phyloP scores from a whole-genome alignment of 2,329 filamentous ascomycete genomes.

The Pyrenochaeta sp. region DNA sequence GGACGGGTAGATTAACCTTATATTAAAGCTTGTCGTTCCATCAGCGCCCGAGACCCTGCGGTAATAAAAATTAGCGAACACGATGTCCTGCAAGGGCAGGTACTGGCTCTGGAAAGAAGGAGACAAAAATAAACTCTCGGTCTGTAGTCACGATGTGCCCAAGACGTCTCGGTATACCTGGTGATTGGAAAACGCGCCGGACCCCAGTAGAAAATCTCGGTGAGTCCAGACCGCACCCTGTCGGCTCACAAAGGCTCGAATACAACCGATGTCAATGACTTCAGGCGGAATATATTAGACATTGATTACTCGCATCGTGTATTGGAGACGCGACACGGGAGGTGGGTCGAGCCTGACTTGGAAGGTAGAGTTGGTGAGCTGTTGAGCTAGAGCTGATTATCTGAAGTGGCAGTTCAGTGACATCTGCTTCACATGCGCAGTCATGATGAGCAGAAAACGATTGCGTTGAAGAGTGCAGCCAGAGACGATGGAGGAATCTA shows the following conservation, averaged over 20 bases:
- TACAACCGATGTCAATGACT: constrained; percentile 29
- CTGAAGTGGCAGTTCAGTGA: constrained; percentile 1
- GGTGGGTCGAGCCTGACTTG: constrained; percentile 22
- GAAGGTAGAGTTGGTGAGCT: constrained; percentile 10
- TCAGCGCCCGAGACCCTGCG: constrained; percentile 29
- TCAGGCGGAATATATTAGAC: constrained; percentile 40
- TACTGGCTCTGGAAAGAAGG: constrained; percentile 23
- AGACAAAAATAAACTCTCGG: constrained; percentile 41
- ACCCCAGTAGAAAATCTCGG: constrained; percentile 16
- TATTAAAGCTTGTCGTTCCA: constrained; percentile 51
- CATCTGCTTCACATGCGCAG: neutral
- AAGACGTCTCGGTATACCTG: constrained; percentile 16
- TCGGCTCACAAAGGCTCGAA: constrained; percentile 21
- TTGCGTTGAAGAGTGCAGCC: neutral
- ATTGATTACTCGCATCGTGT: constrained; percentile 43
- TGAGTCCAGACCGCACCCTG: constrained; percentile 35
- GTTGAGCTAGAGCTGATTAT: constrained; percentile 1
- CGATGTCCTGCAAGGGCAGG: constrained; percentile 39
- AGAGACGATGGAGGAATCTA: neutral
- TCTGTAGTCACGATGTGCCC: constrained; percentile 20
- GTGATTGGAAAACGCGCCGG: constrained; percentile 13
- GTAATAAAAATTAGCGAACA: constrained; percentile 39
- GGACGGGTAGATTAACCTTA: constrained; percentile 51
- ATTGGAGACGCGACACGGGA: constrained; percentile 24
- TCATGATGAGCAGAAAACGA: neutral